Conservation (phyloP, 352 stramenopile genomes). For the Globisporangium recalcitrans region DNA sequence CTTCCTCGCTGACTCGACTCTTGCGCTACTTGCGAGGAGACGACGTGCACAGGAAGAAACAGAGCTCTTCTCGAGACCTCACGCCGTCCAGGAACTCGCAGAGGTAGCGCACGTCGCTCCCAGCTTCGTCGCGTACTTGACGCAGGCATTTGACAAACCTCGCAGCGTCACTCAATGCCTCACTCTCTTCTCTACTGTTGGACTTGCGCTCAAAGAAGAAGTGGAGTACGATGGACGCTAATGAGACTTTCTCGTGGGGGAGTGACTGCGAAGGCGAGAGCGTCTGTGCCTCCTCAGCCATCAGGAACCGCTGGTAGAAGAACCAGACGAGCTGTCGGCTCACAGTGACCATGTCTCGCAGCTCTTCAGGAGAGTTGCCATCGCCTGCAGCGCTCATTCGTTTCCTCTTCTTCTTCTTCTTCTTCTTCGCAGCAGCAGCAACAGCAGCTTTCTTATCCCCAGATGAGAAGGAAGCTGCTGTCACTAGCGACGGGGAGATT, state of each 20-base stretch:
- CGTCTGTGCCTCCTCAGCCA: conserved; percentile 35
- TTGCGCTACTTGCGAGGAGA: conserved; percentile 17
- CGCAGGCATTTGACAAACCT: conserved; percentile 39
- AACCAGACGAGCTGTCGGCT: conserved; percentile 41
- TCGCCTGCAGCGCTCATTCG: not conserved
- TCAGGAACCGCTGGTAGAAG: conserved; percentile 59
- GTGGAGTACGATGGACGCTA: conserved; percentile 36
- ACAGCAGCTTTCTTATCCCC: not conserved
- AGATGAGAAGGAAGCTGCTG: no score
- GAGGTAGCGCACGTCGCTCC: conserved; percentile 42
- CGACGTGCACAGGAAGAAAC: conserved; percentile 38
- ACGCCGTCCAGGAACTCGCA: conserved; percentile 49
- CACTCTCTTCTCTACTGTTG: conserved; percentile 15
- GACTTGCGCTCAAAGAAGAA: conserved; percentile 52
- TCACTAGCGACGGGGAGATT: conserved; percentile 14
- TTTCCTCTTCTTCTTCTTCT: conserved; percentile 18
- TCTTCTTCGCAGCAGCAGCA: no score
- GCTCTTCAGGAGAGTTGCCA: conserved; percentile 4
- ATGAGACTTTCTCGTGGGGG: conserved; percentile 4
- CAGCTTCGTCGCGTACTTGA: conserved; percentile 15
- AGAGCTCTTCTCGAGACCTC: conserved; percentile 33
- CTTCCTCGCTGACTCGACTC: not conserved
- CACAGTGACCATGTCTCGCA: conserved; percentile 7
- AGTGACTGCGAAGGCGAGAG: conserved; percentile 3
- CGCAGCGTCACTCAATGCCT: conserved; percentile 26